Base-by-base conservation (phyloP, 495 filamentous ascomycete species). In the Lophium mytilinum region DNA sequence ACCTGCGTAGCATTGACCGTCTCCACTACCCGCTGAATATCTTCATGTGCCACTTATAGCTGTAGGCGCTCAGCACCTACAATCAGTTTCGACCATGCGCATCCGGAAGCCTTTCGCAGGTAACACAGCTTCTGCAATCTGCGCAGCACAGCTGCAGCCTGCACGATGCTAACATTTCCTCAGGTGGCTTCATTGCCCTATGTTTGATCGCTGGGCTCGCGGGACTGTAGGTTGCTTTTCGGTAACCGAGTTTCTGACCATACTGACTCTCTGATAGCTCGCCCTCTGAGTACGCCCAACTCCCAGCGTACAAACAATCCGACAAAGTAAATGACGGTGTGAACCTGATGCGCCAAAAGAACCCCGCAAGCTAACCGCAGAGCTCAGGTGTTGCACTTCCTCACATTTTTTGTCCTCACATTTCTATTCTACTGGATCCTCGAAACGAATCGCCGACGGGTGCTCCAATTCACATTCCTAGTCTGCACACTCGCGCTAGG, bases 351-450 rank as follows among this genome's bases (percentile, higher is more conserved):
- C 24, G 24, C 24, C 24, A 30, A 30, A 30, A 30, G 24, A 30
- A 30, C 24, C 24, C 24, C 2, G 2, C 24, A 30, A 30, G 24
- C 24, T 30, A 30, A 30, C 24, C 24, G 6, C 24, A 30, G 2
- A n/a, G 24, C 24, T 30, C 24, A 30, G 24, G 24, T 88, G 68
- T 82, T 99, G 24, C 94, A 97, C 70, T 76, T 89, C 66, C 43
- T 92, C 48, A 88, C 87, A 58, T 96, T 99, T 76, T 94, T 96
- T 81, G 62, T 87, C 55, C 75, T 99, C 21, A 92, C 94, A 11
- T 18, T 58, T 6, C 21, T 47, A 7, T 97, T 96, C 80, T 99
- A 99, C 83, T 99, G 92, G 91, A 86, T 95, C 66, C 71, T 95
- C 65, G 93, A 99, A 67, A 90, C 91, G 42, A 83, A 84, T 48